Base-by-base conservation (phyloP, 116 monocot species). In the Zostera marina region DNA sequence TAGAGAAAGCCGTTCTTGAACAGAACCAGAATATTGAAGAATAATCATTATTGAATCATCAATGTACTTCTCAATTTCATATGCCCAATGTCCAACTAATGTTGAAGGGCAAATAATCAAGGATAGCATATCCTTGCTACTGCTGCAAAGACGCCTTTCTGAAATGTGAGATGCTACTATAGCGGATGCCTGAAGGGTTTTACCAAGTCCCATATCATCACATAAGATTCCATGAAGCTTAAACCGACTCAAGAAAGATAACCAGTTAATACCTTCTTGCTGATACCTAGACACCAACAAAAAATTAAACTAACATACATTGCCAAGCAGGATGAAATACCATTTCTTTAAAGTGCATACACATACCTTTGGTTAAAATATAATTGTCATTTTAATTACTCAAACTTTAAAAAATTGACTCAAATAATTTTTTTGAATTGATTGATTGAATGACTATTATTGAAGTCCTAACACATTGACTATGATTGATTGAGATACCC, bases 171-270 rank as follows among this genome's bases (percentile, higher is more conserved):
- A 72, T 54, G 96, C 96, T 32, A 98, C 78, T 42, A 98, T 98
- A 57, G 96, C 90, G 12, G 96, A 90, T 66, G 96, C 86, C 74
- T 98, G 96, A 63, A 98, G 90, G 23, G 96, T 98, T 78, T 98
- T 98, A 22, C 96, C 96, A 49, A 98, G 71, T 15, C 96, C 96
- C 96, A 98, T 98, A 61, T 98, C 96, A 90, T 98, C 96, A 68
- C 96, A 98, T 67, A 98, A 70, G 60, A 98, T 98, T 52, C 96
- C 96, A 80, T 98, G 96, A 56, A 98, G 80, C 68, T 90, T 98
- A 69, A 98, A 98, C 53, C 96, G 77, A 39, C 75, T 83, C 58
- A 98, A 67, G 72, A 98, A 98, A 54, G 96, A 77, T 56, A 90
- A 63, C 96, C 96, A 98, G 70, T 98, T 98, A 45, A 98, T 83